These are phyloP conservation scores for Pleurotus tuoliensis DNA, from an alignment of 768 basidiomycete genomes.

Conservation along the genomic window DNA sequence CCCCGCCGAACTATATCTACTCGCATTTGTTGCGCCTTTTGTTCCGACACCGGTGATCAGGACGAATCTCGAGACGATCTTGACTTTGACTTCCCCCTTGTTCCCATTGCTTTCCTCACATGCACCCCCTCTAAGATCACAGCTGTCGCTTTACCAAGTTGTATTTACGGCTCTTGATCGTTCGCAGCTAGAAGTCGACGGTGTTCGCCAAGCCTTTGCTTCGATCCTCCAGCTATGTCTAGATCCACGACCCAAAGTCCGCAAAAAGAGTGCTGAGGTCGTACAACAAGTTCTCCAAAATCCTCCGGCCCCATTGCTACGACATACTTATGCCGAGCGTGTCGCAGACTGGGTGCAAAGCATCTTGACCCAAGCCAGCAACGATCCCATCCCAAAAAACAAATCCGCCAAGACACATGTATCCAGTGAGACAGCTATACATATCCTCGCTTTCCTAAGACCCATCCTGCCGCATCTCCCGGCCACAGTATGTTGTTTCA, in stretches of 20 bases:
- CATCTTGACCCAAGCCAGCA: conserved; percentile 61
- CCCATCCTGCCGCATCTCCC: conserved; percentile 61
- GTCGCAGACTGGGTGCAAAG: conserved; percentile 77
- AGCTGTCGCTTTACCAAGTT: conserved; percentile 70
- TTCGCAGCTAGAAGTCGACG: conserved; percentile 61
- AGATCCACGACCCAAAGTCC: conserved; percentile 91
- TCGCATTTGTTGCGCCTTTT: conserved; percentile 73
- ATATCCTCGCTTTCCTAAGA: conserved; percentile 69
- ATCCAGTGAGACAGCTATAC: conserved; percentile 71
- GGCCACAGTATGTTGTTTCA: conserved; percentile 54
- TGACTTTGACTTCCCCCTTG: conserved; percentile 74
- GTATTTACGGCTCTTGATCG: conserved; percentile 70
- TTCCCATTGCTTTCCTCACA: conserved; percentile 63
- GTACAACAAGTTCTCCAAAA: conserved; percentile 71
- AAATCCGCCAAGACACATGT: conserved; percentile 53
- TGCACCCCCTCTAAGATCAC: conserved; percentile 83
- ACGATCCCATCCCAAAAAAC: conserved; percentile 56
- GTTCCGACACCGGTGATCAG: conserved; percentile 80
- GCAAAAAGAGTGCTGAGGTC: conserved; percentile 85
- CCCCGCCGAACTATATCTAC: conserved; percentile 80
- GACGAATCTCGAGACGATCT: conserved; percentile 64
- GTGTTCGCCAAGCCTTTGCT: conserved; percentile 79
- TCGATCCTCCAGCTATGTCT: conserved; percentile 78
- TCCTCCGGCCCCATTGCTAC: conserved; percentile 71
- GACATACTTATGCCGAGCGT: conserved; percentile 83